Conservation (phyloP, 441 rosid species). For the Erodium trifolium region DNA sequence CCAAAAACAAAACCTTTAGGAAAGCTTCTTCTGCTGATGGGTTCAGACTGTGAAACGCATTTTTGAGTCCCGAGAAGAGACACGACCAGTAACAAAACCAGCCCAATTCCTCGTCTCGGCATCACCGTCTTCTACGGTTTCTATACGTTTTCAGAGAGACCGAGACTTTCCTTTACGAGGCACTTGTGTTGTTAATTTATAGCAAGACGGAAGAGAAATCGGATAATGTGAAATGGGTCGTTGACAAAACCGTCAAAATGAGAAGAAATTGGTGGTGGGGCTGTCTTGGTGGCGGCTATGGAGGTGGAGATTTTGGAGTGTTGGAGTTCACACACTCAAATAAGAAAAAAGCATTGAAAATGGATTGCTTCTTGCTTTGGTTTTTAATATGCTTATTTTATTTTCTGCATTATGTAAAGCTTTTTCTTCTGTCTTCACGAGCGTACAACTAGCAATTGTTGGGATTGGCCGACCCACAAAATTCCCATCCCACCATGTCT, state of each 20-base stretch:
- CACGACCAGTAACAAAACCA: slow-evolving; percentile 10
- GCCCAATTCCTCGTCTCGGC: slow-evolving; percentile 21
- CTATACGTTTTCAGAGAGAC: no score
- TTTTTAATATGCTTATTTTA: neutral
- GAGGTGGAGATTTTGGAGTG: neutral
- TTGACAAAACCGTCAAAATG: no score
- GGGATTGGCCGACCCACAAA: no score
- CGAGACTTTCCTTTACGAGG: no score
- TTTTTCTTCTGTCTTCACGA: no score
- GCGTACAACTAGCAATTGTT: no score
- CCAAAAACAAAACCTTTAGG: slow-evolving; percentile 83
- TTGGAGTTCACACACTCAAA: neutral
- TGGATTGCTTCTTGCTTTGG: neutral
- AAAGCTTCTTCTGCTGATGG: slow-evolving; percentile 61
- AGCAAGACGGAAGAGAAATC: no score
- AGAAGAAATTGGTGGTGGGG: neutral
- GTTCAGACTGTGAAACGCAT: slow-evolving; percentile 22
- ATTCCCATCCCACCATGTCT: no score
- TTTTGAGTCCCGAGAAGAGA: slow-evolving; percentile 23
- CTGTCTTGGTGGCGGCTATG: neutral
- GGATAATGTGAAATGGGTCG: neutral
- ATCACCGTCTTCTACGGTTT: neutral
- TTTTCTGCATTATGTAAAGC: no score
- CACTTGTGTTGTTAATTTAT: no score
- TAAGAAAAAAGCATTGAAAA: neutral